Evolutionary conservation across 2,329 filamentous ascomycete species (phyloP), one percentile per base, ranked within the genome.

Genomic region (Colletotrichum sidae): DNA sequence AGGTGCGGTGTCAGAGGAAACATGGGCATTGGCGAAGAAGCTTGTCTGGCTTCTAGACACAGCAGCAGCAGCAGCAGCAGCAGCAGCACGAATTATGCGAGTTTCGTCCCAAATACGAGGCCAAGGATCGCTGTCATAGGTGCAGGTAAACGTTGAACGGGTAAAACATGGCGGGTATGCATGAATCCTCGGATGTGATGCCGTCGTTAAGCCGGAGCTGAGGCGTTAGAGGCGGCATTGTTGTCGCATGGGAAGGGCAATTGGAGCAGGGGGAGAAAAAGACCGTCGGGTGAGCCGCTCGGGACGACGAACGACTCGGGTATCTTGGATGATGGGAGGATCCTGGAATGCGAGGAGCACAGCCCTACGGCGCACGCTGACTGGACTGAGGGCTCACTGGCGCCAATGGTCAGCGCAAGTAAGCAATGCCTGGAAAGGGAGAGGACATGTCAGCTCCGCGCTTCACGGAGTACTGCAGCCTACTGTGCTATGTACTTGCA

Each of bases 151-250:
- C 9, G 8, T 17, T 17, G 42, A 15, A 42, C 17, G 37, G 11
- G 35, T 47, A 47, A 56, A 25, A n/a, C 11, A 10, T 8, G 10
- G 8, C 12, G 13, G 9, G 17, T 25, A 34, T 38, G 60, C 60
- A 64, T 59, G 39, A 59, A 52, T 15, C 6, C 42, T 44, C 37
- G 12, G 49, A 54, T 54, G 47, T 44, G 55, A 59, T 49, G 46
- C 57, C 11, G 53, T 33, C 35, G 49, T 41, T 37, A 38, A 47
- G 35, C 42, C 42, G 42, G 37, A n/a, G 17, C n/a, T 35, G 34
- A 35, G 8, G 15, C 34, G 15, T 39, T 5, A 13, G 5, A 39
- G 25, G 33, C 33, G 33, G 44, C 52, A 55, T 50, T 17, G 8
- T 7, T 8, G 5, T 33, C 10, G 47, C 37, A 17, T 38, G 34